These are phyloP conservation scores for Moesziomyces globuligerus DNA, from an alignment of 1,284 basidiomycete species.

Conservation along the genomic window DNA sequence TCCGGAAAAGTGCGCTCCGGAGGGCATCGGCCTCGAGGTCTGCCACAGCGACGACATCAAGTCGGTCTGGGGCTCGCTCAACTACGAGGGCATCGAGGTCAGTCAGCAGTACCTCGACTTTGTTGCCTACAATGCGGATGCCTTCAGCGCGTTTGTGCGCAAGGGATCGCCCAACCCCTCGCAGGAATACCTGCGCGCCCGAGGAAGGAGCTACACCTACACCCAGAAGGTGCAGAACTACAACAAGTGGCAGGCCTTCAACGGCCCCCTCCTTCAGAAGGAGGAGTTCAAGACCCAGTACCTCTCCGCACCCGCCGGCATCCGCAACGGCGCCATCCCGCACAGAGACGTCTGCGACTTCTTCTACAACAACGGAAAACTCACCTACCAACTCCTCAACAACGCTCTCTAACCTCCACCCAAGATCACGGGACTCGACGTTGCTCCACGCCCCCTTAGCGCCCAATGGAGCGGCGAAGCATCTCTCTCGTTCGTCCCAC, in stretches of 20 bases:
- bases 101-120: constrained; percentile 29
- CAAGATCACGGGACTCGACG: not conserved
- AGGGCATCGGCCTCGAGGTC: constrained; percentile 19
- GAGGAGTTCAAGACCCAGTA: constrained; percentile 17
- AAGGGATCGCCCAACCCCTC: constrained; percentile 17
- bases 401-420: constrained; percentile 13
- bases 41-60: constrained; percentile 36
- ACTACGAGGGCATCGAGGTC: constrained; percentile 16
- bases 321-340: constrained; percentile 15
- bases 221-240: constrained; percentile 23
- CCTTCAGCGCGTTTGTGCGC: constrained; percentile 34
- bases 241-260: constrained; percentile 23
- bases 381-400: constrained; percentile 29
- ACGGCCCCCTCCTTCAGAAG: constrained; percentile 3
- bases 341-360: constrained; percentile 31
- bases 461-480: no score
- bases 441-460: not conserved
- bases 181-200: constrained; percentile 11
- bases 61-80: constrained; percentile 23
- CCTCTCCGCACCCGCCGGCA: constrained; percentile 19
- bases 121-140: constrained; percentile 25
- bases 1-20: constrained; percentile 17
- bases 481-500: no score
- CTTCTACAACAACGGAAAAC: constrained; percentile 12
- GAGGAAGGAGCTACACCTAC: constrained; percentile 37